Evolutionary conservation across 176 grass and related monocot species (phyloP), one percentile per base, ranked within the genome.

Genomic region (Luzula sylvatica): DNA sequence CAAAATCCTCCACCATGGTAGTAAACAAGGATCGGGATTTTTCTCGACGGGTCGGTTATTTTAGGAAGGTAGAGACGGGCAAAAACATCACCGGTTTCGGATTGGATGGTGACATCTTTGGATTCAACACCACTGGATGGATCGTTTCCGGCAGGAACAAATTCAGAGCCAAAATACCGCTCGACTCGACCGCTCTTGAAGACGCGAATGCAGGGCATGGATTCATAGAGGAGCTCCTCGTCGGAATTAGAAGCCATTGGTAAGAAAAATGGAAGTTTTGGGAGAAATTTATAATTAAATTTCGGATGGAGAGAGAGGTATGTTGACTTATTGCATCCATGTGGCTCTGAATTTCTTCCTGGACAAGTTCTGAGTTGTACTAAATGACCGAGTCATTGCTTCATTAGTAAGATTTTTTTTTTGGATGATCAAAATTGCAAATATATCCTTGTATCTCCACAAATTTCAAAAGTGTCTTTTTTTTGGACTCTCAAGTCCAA

Each of bases 21-120:
- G 58, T 78, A 87, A 20, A 87, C 21, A 9, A 71, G 51, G 42
- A 87, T 29, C 11, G 73, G 68, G 8, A 78, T 56, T 23, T 59
- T 71, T 22, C 1, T 16, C 0, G 1, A 20, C 1, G 0, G 48
- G 13, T 1, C 28, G 19, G 12, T 5, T 35, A 35, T 35, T 3
- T 35, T 38, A 8, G 65, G 83, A 65, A 82, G 73, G 69, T 82
- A 87, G 49, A 87, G 63, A 13, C 83, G 65, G 30, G 3, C 74
- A 21, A 52, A 82, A n/a, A n/a, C 30, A 29, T 53, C 28, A 6
- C 21, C 27, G 13, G 65, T 42, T 42, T 20, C 23, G 18, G 58
- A 2, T 13, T 71, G 68, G 42, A 87, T 54, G 0, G 23, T 0
- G 20, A 78, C 78, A 66, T 87, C 83, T 65, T 16, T 77, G 38